phyloP scores from a whole-genome alignment of 1,284 basidiomycete species.

The Trichosporon faecale region DNA sequence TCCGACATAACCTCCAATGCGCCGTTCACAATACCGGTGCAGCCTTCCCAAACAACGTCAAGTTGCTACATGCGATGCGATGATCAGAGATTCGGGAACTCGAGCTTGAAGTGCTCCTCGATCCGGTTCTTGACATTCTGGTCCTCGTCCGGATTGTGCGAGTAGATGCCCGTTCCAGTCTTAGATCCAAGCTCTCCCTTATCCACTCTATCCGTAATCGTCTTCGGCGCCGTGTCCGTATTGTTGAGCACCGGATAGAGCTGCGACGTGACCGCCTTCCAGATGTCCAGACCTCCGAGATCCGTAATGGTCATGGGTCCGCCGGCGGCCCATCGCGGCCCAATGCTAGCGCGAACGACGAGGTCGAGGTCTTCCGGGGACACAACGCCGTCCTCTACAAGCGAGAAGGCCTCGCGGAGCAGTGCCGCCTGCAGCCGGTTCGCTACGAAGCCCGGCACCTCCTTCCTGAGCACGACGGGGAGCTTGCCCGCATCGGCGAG shows the following conservation, averaged over 20 bases:
- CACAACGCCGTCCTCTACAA: slow-evolving; percentile 20
- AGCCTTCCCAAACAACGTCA: not conserved
- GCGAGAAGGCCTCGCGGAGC: slow-evolving; percentile 18
- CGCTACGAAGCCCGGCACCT: slow-evolving; percentile 22
- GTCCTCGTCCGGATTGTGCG: slow-evolving; percentile 13
- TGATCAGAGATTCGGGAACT: slow-evolving; percentile 13
- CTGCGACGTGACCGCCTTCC: slow-evolving; percentile 19
- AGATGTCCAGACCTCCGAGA: slow-evolving; percentile 20
- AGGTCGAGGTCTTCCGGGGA: slow-evolving; percentile 17
- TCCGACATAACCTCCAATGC: no score
- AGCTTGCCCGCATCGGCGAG: slow-evolving; percentile 15
- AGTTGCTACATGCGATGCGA: not conserved
- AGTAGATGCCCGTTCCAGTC: slow-evolving; percentile 18
- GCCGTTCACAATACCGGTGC: no score
- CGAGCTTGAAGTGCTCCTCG: slow-evolving; percentile 16
- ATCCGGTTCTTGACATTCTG: slow-evolving; percentile 11
- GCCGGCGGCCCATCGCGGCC: slow-evolving; percentile 18
- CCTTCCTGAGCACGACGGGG: slow-evolving; percentile 16
- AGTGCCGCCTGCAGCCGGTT: slow-evolving; percentile 23
- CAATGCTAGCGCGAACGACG: slow-evolving; percentile 19
- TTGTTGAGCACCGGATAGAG: slow-evolving; percentile 17
- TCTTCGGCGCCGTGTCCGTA: slow-evolving; percentile 2
- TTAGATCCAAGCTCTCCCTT: slow-evolving; percentile 16
- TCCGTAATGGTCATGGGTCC: slow-evolving; percentile 21
- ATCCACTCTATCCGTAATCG: slow-evolving; percentile 11